Evolutionary conservation across 352 stramenopile genomes (phyloP), one percentile per base, ranked within the genome.

Genomic region (Phytophthora meadii): DNA sequence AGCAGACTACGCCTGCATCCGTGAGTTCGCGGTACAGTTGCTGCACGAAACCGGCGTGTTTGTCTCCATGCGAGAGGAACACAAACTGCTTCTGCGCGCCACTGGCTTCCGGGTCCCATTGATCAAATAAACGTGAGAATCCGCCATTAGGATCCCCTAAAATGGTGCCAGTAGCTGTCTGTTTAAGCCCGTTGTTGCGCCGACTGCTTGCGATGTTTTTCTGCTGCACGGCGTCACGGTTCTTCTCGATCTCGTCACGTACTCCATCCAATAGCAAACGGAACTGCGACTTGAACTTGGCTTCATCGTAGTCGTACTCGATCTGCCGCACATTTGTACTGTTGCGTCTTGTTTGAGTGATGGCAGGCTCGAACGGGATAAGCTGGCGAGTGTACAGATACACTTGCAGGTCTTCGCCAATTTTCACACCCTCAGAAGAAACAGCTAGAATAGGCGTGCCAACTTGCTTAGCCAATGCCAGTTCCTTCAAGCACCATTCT

Each of bases 401-500:
- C 70, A 95, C 87, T 41, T 95, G 87, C 4, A 95, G 55, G 17
- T 91, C 81, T 25, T 94, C 87, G 3, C 73, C 72, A 52, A 95
- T 89, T 41, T 61, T 70, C 2, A 91, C 80, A 25, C 74, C 68
- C 32, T 95, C 87, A 0, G 81, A 83, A 0, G 87, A 95, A 2
- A 95, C 73, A 11, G 84, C 87, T 8, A 95, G 51, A 46, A 93
- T 92, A 1, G 85, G 85, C 12, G 82, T 95, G 2, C 84, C 84
- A 0, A 89, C 81, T 68, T 95, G 85, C 49, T 95, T 95, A 1
- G 87, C 87, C 8, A 92, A 65, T 14, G 87, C 85, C 15, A 95
- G 53, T 47, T 95, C 85, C 48, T 95, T 95, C n/a, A 94, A 46
- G 49, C 87, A 95, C 87, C 85, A 94, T 40, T 95, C 85, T 0